Base-by-base conservation (phyloP, 352 stramenopile genomes). In the Chrysophaeum taylorii region DNA sequence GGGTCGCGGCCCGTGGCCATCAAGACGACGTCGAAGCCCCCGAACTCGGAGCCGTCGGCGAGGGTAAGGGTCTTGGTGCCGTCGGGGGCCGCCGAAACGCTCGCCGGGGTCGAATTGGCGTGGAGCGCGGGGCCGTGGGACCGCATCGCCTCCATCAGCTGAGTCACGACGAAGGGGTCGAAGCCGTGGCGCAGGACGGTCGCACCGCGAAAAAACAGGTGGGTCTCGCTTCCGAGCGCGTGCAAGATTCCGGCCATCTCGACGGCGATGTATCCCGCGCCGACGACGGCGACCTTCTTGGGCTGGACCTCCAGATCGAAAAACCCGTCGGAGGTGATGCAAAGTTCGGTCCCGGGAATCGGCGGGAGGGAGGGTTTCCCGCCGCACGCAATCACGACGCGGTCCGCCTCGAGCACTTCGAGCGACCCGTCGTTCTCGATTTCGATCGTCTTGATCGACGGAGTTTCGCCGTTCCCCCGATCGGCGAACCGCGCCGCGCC, bases 201-300 rank as follows among this genome's bases (percentile, higher is more conserved):
- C 29, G 77, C 76, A 60, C 84, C 81, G 18, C 87, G 71, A 21
- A 89, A 68, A 9, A 89, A 85, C 18, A 93, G 76, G 33, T 81
- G 71, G 29, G 79, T 94, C 57, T 98, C 89, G 25, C 79, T 88
- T 37, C 94, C 92, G 23, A 98, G 78, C 31, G 81, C 82, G 72
- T 97, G 89, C 62, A 99, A 89, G 62, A 98, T 89, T 37, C 93
- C 92, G 0, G 93, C 94, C 38, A 98, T 78, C 85, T 98, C 94
- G 1, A 98, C 91, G 31, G 91, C 94, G 78, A 99, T 99, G 83
- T 99, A 99, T 18, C 95, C 96, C 5, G 90, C 94, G 50, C 96
- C 95, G 12, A 99, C 84, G 7, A 99, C 91, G 0, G 96, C 91
- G 23, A 94, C 91, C 68, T 93, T 94, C 57, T 89, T 83, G 0